phyloP scores from a whole-genome alignment of 257 asterid species.

The Rhazya stricta region DNA sequence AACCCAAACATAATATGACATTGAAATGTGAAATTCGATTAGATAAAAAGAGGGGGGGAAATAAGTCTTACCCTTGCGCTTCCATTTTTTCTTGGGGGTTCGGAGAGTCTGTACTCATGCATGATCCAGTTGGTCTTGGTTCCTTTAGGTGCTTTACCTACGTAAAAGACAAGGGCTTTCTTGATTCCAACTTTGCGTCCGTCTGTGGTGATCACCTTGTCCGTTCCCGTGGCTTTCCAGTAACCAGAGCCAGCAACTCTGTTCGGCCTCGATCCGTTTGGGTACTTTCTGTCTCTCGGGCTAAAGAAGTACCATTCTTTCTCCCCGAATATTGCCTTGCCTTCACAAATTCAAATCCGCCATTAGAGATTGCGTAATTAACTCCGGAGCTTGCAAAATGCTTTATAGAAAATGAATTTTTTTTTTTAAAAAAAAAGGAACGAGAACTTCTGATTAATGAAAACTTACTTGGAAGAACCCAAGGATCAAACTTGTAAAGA shows the following conservation, averaged over 20 bases:
- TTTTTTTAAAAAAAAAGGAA: background rate
- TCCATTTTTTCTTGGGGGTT: slow-evolving; percentile 40
- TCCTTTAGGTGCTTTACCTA: slow-evolving; percentile 92
- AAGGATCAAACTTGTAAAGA: slow-evolving; percentile 73
- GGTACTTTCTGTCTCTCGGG: slow-evolving; percentile 80
- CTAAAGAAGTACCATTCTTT: slow-evolving; percentile 92
- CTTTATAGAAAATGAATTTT: no score
- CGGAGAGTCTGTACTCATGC: slow-evolving; percentile 73
- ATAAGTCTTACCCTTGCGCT: slow-evolving; percentile 38
- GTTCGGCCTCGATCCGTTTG: slow-evolving; percentile 86
- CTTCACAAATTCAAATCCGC: slow-evolving; percentile 21
- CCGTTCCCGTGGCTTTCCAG: slow-evolving; percentile 95
- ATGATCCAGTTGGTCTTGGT: slow-evolving; percentile 88
- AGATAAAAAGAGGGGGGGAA: no score
- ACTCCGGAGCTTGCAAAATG: background rate
- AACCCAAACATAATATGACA: background rate
- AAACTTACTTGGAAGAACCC: slow-evolving; percentile 74
- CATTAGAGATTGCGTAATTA: background rate
- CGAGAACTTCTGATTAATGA: background rate
- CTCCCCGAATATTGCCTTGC: slow-evolving; percentile 74
- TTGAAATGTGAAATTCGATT: background rate
- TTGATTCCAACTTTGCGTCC: slow-evolving; percentile 88
- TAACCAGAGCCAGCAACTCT: slow-evolving; percentile 85
- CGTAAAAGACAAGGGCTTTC: slow-evolving; percentile 78
- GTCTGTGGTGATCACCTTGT: slow-evolving; percentile 47